Base-by-base conservation (phyloP, 306 rosid genomes). In the Begonia peltatifolia region DNA sequence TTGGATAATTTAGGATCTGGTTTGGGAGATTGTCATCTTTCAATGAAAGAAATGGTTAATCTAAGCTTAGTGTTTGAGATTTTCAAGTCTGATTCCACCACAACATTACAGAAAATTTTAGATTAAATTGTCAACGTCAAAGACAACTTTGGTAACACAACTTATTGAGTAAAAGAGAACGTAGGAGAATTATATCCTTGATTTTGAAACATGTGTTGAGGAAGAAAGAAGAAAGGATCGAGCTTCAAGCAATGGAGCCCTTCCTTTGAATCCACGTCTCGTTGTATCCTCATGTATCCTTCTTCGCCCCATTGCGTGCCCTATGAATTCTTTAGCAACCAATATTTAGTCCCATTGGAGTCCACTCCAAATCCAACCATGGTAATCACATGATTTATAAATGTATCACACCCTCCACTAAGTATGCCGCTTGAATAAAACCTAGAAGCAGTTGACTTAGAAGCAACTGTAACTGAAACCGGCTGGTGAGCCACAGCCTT, bases 281-380 rank as follows among this genome's bases (percentile, higher is more conserved):
- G 68, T 48, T 77, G 48, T 73, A 90, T 70, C 58, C 99, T 73
- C 14, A 90, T 68, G 76, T 78, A 90, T 13, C 99, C 99, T 13
- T 71, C 54, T 61, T 90, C 99, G 46, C 95, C 95, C 99, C 99
- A 90, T 54, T 68, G 76, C 0, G 68, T 2, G 46, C 95, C 95
- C 99, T 95, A 90, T 0, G 99, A 90, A 18, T 90, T 90, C 56
- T 74, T 83, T 58, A 86, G 92, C 0, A 17, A 58, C 99, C 95
- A 85, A 56, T 80, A 83, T 53, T 79, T 82, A 22, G 88, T 83
- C 67, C 88, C 95, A 61, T 83, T 84, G 7, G 57, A 62, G 0
- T 85, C 70, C 47, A 68, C 62, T 66, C 99, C 95, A 36, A 86
- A 90, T 0, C 95, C 99, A 15, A 90, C 85, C 10, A 72, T 61